Conservation (phyloP, 2,329 filamentous ascomycete genomes). For the Diplodia seriata region DNA sequence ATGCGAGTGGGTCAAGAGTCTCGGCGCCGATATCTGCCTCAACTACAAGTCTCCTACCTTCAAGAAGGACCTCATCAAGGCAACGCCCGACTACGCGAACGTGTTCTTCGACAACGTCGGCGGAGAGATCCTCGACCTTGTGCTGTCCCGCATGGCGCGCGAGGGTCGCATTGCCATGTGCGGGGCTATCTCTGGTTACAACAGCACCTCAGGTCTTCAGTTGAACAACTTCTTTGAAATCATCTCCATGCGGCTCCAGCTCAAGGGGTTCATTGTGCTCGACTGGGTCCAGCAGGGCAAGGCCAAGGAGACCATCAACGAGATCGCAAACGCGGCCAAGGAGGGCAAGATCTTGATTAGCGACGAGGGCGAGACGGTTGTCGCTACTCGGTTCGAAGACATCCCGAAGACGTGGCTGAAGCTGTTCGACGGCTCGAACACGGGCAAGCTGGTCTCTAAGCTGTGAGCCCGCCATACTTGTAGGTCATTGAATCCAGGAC, state of each 20-base stretch:
- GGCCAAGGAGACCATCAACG: conserved; percentile 22
- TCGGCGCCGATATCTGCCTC: conserved; percentile 62
- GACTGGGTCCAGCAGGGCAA: conserved; percentile 56
- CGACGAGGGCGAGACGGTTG: conserved; percentile 56
- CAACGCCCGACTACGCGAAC: conserved; percentile 59
- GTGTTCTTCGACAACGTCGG: conserved; percentile 62
- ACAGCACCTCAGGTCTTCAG: conserved; percentile 38
- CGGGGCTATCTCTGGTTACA: conserved; percentile 54
- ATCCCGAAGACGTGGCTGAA: conserved; percentile 58
- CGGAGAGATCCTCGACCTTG: conserved; percentile 56
- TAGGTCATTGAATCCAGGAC: too few species aligned
- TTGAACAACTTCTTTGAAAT: conserved; percentile 56
- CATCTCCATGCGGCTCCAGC: conserved; percentile 50
- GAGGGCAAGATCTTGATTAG: conserved; percentile 57
- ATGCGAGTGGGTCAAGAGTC: conserved; percentile 58
- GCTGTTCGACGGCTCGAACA: conserved; percentile 57
- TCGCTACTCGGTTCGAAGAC: conserved; percentile 57
- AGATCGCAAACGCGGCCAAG: conserved; percentile 35
- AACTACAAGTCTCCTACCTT: conserved; percentile 62
- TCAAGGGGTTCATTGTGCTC: conserved; percentile 70
- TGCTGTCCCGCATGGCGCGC: conserved; percentile 52
- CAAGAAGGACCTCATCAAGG: conserved; percentile 54
- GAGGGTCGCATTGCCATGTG: conserved; percentile 53
- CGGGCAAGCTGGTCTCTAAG: conserved; percentile 56
- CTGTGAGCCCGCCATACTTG: conserved; percentile 31